Evolutionary conservation across 2,329 filamentous ascomycete species (phyloP).

Genomic region (Nothopassalora personata): DNA sequence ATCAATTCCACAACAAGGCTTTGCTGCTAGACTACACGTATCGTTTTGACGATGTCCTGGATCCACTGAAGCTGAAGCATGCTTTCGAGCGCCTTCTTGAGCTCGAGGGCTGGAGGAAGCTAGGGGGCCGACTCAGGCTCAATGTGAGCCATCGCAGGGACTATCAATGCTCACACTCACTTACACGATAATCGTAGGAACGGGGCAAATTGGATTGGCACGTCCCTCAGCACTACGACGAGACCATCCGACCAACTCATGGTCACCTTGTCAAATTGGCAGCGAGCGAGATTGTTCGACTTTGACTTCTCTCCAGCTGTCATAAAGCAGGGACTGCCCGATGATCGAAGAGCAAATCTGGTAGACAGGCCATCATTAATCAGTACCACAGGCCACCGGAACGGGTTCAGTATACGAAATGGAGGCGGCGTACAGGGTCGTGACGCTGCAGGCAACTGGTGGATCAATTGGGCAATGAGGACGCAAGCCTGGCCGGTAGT

Average conservation of each 20-base stretch:
- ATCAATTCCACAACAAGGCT: slow-evolving; percentile 1
- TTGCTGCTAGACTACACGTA: slow-evolving; percentile 14
- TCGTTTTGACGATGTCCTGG: slow-evolving; percentile 18
- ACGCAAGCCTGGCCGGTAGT: neutral
- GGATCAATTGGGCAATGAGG: slow-evolving; percentile 2
- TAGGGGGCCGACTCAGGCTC: slow-evolving; percentile 44
- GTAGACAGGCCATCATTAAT: slow-evolving; percentile 11
- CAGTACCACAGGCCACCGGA: slow-evolving; percentile 4
- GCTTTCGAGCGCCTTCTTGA: slow-evolving; percentile 12
- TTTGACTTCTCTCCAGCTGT: slow-evolving; percentile 17
- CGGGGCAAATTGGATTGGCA: slow-evolving; percentile 12
- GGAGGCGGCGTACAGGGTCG: slow-evolving; percentile 8
- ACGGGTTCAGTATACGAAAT: slow-evolving; percentile 4
- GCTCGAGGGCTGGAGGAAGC: slow-evolving; percentile 69
- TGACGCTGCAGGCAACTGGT: slow-evolving; percentile 14
- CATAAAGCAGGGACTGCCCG: neutral
- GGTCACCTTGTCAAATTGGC: slow-evolving; percentile 14
- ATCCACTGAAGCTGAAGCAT: slow-evolving; percentile 9
- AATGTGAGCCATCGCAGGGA: slow-evolving; percentile 4
- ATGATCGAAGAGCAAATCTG: slow-evolving; percentile 1
- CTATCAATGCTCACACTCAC: neutral
- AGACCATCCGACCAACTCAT: neutral
- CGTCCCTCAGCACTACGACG: slow-evolving; percentile 11
- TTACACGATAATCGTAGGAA: neutral
- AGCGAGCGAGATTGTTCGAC: slow-evolving; percentile 10